Percentiles rank a stretch among this genome's conserved stretches.
These are phyloP conservation scores for Rhizophora mangle DNA, from an alignment of 345 rosid species.

Conservation along the genomic window DNA sequence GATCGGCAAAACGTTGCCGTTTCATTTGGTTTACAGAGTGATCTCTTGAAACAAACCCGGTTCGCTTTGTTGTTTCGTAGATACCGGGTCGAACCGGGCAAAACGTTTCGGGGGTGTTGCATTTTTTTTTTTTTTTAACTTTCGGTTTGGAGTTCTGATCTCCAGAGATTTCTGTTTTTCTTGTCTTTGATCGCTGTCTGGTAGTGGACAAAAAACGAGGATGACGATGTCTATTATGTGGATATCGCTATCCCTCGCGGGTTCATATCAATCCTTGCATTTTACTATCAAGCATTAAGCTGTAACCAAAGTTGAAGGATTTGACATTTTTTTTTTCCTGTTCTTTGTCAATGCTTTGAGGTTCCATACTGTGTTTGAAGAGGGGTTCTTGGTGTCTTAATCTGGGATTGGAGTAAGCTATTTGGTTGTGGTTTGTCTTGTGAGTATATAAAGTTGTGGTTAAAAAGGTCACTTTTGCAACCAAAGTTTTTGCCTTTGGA, in stretches of 20 bases:
- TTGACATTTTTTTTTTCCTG: background rate
- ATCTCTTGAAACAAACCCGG: constrained; percentile 15
- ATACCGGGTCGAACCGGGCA: constrained; percentile 15
- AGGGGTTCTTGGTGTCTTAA: no score
- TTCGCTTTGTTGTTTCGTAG: constrained; percentile 12
- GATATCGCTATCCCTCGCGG: constrained; percentile 40
- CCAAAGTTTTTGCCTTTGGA: background rate
- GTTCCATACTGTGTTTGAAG: background rate
- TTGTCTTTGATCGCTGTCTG: constrained; percentile 58
- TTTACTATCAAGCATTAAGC: constrained; percentile 23
- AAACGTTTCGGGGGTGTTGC: background rate
- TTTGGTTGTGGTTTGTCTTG: no score
- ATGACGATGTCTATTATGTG: constrained; percentile 35
- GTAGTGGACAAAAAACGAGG: constrained; percentile 32
- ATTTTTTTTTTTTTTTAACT: no score
- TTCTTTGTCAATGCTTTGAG: background rate
- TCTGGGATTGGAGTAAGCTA: no score
- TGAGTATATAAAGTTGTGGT: background rate
- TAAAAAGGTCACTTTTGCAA: background rate
- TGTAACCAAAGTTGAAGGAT: constrained; percentile 10
- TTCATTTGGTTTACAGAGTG: constrained; percentile 16
- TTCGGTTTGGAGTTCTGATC: constrained; percentile 55
- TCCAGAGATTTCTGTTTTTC: constrained; percentile 47
- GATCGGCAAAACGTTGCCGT: constrained; percentile 22
- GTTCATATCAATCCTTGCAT: constrained; percentile 27